These are phyloP conservation scores for Edaphochlamys debaryana DNA, from an alignment of 139 green algal species.

Conservation along the genomic window DNA sequence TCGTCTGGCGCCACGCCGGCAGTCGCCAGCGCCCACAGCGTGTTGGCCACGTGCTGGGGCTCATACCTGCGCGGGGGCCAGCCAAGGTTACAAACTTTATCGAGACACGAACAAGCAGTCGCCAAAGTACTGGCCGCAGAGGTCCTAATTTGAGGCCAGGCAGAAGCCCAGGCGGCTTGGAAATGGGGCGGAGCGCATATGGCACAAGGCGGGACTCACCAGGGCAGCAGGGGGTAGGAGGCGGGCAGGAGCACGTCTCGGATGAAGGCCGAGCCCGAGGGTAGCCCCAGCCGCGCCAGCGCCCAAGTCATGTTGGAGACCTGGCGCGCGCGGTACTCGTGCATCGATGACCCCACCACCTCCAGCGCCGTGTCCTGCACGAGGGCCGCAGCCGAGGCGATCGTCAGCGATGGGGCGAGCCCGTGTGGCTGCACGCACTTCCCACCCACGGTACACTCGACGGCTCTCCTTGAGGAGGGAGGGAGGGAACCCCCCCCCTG, in stretches of 20 bases:
- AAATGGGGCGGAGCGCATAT: background rate
- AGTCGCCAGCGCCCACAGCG: constrained; percentile 53
- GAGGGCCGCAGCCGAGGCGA: too few species aligned
- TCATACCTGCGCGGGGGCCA: background rate
- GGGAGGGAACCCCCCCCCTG: too few species aligned
- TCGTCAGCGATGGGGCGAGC: too few species aligned
- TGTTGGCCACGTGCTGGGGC: constrained; percentile 58
- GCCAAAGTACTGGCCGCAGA: too few species aligned
- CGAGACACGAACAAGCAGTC: too few species aligned
- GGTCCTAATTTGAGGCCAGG: too few species aligned
- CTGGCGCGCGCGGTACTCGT: constrained; percentile 33
- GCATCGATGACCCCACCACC: constrained; percentile 3
- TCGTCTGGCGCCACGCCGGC: constrained; percentile 42
- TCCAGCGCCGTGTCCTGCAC: background rate
- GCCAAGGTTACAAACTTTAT: too few species aligned
- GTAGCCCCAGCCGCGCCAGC: constrained; percentile 31
- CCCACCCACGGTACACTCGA: too few species aligned
- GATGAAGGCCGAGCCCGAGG: constrained; percentile 5
- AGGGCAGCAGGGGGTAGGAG: constrained; percentile 33
- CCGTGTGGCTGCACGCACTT: too few species aligned
- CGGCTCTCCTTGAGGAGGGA: too few species aligned
- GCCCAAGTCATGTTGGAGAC: constrained; percentile 49
- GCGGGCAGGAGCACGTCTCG: constrained; percentile 37
- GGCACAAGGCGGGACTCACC: constrained; percentile 8
- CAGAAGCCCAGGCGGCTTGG: background rate